Evolutionary conservation across 495 filamentous ascomycete species (phyloP).

Genomic region (Aeminium ludgeri): DNA sequence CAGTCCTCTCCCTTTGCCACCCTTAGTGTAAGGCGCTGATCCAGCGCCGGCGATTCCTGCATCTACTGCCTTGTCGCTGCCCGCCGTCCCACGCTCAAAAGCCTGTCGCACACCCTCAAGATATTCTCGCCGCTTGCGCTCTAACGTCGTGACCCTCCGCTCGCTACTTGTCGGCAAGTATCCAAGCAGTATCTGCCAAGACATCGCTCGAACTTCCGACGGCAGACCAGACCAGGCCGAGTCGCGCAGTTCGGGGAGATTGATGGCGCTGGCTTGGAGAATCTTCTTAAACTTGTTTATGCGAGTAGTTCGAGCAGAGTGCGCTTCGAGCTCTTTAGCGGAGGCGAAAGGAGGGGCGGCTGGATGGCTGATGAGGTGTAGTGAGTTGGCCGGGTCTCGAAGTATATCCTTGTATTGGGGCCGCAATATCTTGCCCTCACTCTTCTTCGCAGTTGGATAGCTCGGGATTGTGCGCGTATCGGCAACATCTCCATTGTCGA

Average conservation of each 20-base stretch:
- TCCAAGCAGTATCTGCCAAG: conserved; percentile 89
- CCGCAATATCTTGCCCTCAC: conserved; percentile 82
- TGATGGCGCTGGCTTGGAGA: conserved; percentile 77
- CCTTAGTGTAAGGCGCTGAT: conserved; percentile 13
- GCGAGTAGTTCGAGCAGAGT: conserved; percentile 72
- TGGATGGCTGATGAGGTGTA: conserved; percentile 85
- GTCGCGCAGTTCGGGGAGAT: conserved; percentile 62
- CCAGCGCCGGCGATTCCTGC: conserved; percentile 1
- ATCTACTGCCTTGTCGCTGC: conserved; percentile 11
- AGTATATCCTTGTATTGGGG: conserved; percentile 96
- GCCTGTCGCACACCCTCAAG: conserved; percentile 89
- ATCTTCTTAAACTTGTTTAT: conserved; percentile 99
- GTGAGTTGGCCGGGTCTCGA: conserved; percentile 82
- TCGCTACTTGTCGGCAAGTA: conserved; percentile 93
- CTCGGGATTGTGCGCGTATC: conserved; percentile 63
- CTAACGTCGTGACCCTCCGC: conserved; percentile 71
- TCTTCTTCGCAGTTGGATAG: conserved; percentile 75
- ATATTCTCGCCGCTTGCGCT: conserved; percentile 93
- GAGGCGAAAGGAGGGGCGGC: conserved; percentile 55
- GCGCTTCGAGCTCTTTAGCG: conserved; percentile 69
- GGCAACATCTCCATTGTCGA: conserved; percentile 79
- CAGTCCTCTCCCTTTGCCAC: conserved; percentile 50
- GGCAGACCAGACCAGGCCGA: conserved; percentile 88
- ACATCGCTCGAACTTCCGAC: conserved; percentile 90
- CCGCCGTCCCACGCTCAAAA: conserved; percentile 54